These are phyloP conservation scores for Eucalyptus polyanthemos DNA, from an alignment of 345 rosid species.

Conservation along the genomic window DNA sequence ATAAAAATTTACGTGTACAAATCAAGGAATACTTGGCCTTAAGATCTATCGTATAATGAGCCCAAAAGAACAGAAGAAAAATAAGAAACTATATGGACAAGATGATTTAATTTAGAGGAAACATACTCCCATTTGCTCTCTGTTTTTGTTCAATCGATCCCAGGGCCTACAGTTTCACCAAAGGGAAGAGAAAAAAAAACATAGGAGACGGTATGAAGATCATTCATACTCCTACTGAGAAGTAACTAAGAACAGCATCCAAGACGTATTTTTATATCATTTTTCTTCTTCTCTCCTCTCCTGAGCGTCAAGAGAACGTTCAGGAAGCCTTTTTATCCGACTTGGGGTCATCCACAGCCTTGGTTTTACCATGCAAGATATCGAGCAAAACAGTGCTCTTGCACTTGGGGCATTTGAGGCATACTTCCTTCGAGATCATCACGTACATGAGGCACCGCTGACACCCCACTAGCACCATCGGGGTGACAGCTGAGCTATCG, in stretches of 20 bases:
- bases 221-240: not conserved
- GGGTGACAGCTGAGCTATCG: constrained; percentile 4
- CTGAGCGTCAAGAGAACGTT: too few relatives aligned
- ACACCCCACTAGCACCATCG: constrained; percentile 22
- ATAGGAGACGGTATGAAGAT: not conserved
- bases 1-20: not conserved
- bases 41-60: not conserved
- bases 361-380: not conserved
- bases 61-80: not conserved
- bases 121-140: not conserved
- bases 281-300: not conserved
- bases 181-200: not conserved
- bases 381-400: constrained; percentile 15
- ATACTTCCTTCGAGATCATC: constrained; percentile 3
- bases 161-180: not conserved
- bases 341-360: not conserved
- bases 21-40: not conserved
- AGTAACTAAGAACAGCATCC: not conserved
- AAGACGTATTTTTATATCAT: not conserved
- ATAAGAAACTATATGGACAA: not conserved
- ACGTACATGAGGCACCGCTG: constrained; percentile 19
- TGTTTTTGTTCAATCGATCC: not conserved
- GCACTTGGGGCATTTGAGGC: constrained; percentile 11
- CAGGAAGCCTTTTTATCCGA: not conserved
- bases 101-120: not conserved